Evolutionary conservation across 495 filamentous ascomycete genomes (phyloP).

Genomic region (Talaromyces proteolyticus): DNA sequence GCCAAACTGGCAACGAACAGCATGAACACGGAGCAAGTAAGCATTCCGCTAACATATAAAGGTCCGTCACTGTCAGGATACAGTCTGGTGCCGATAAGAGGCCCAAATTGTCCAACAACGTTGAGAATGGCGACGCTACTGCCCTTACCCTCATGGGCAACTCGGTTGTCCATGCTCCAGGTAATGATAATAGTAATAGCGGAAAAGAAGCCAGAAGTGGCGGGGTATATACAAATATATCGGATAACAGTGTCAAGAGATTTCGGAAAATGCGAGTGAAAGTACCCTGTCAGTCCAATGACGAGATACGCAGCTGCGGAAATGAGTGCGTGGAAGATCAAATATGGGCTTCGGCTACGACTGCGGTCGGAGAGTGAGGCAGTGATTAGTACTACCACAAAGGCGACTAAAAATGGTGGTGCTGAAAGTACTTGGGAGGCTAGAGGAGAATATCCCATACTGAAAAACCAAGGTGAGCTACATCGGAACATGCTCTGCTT

Average conservation of each 20-base stretch:
- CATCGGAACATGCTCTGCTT: too few species aligned
- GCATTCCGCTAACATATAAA: constrained; percentile 55
- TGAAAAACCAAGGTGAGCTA: too few species aligned
- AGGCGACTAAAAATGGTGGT: constrained; percentile 51
- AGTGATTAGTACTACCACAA: constrained; percentile 41
- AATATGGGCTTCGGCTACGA: constrained; percentile 40
- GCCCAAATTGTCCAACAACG: constrained; percentile 56
- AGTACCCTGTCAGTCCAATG: constrained; percentile 40
- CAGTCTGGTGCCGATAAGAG: constrained; percentile 53
- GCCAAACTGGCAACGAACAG: constrained; percentile 39
- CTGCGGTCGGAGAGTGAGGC: constrained; percentile 46
- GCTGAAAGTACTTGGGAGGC: constrained; percentile 50
- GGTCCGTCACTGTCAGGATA: constrained; percentile 53
- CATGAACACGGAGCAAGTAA: constrained; percentile 55
- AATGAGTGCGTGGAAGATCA: constrained; percentile 45
- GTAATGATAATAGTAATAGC: constrained; percentile 58
- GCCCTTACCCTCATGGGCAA: constrained; percentile 47
- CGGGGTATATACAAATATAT: constrained; percentile 53
- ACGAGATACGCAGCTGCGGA: constrained; percentile 56
- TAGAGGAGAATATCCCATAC: constrained; percentile 43
- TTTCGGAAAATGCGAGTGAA: constrained; percentile 25
- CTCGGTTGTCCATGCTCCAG: constrained; percentile 60
- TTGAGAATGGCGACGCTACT: constrained; percentile 54
- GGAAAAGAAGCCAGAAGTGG: constrained; percentile 55
- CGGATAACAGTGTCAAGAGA: constrained; percentile 32